Base-by-base conservation (phyloP, 2,329 filamentous ascomycete species). In the Ascochyta clinopodiicola region DNA sequence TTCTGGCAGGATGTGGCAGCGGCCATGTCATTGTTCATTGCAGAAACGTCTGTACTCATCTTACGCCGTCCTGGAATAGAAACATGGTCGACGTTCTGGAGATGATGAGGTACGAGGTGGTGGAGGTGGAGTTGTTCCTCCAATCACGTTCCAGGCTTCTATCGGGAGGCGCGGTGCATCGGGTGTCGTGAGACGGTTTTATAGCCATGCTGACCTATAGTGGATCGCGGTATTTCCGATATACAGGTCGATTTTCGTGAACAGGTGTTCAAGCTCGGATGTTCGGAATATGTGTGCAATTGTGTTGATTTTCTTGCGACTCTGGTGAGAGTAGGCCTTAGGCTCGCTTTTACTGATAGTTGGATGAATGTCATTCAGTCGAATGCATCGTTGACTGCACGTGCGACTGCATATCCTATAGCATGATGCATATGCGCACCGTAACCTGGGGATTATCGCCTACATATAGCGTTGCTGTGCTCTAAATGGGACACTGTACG, bases 141-240 rank as follows among this genome's bases (percentile, higher is more conserved):
- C 52, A 56, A 56, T 56, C 37, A 56, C 19, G 17, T 24, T 7
- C 3, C 52, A 24, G 27, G 24, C 17, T 43, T 32, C 13, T 25
- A 17, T 43, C 46, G 46, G 52, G 36, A 38, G 44, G 40, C 43
- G 42, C 43, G 22, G 42, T 56, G 52, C 52, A 46, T 56, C 52
- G 43, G 52, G 52, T 56, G 37, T 56, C 52, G 52, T 51, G 52
- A 56, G 52, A 56, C 52, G 46, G 32, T 56, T 6, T 51, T 56
- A 56, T 56, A 56, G 46, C 22, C 27, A 56, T 56, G 52, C 52
- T 27, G 47, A 43, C 46, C 52, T 51, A 56, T 56, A 56, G 42
- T 56, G 42, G 52, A 43, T 6, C 42, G 17, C 43, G 36, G 36
- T 38, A 56, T 56, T 56, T 56, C 46, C 43, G 46, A 47, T 24